Percentiles rank a stretch among this genome's conserved stretches.
These are phyloP conservation scores for Candida sanyaensis DNA, from an alignment of 1,139 yeast genomes.

Conservation along the genomic window DNA sequence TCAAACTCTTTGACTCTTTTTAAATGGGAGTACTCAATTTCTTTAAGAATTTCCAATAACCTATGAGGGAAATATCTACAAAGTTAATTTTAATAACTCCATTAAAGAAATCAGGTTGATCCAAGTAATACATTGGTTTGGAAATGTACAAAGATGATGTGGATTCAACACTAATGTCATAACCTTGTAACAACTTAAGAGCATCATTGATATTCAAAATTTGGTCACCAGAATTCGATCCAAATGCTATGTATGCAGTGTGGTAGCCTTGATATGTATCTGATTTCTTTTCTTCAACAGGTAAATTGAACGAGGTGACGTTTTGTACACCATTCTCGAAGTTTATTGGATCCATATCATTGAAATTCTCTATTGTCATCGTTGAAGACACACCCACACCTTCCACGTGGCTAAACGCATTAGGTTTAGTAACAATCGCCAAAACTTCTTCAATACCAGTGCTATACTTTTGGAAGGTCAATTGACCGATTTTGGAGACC, in stretches of 20 bases:
- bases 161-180: constrained; percentile 49
- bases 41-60: constrained; percentile 61
- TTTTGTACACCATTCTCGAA: neutral
- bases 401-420: constrained; percentile 82
- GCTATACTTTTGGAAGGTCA: constrained; percentile 44
- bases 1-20: constrained; percentile 76
- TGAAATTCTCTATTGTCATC: constrained; percentile 43
- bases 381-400: constrained; percentile 86
- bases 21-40: constrained; percentile 72
- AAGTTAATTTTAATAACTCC: constrained; percentile 69
- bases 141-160: constrained; percentile 85
- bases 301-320: constrained; percentile 26
- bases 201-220: constrained; percentile 63
- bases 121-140: constrained; percentile 86
- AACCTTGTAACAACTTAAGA: constrained; percentile 45
- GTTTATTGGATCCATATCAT: constrained; percentile 25
- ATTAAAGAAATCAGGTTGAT: constrained; percentile 82
- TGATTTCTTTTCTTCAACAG: constrained; percentile 24
- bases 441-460: constrained; percentile 37
- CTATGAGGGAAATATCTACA: constrained; percentile 55
- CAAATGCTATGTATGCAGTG: constrained; percentile 79
- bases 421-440: constrained; percentile 79
- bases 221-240: constrained; percentile 82
- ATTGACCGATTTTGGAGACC: constrained; percentile 70
- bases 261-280: constrained; percentile 30